phyloP scores from a whole-genome alignment of 2,329 filamentous ascomycete genomes.

The Sarocladium oryzae region DNA sequence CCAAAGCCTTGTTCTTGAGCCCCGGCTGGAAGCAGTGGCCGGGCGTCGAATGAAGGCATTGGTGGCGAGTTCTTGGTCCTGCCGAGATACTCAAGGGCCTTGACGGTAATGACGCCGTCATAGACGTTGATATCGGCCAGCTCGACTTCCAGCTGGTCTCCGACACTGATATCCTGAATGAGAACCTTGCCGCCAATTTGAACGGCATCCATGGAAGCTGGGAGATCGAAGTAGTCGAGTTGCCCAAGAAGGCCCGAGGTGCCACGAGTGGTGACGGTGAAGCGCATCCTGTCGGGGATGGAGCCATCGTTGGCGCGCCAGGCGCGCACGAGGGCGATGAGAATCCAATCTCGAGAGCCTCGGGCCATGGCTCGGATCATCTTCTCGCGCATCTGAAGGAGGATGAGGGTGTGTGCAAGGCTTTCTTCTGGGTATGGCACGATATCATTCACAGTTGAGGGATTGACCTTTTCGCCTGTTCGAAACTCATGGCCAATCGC shows the following conservation, averaged over 20 bases:
- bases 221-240: constrained; percentile 45
- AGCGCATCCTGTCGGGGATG: constrained; percentile 41
- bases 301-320: constrained; percentile 45
- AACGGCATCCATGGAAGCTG: constrained; percentile 33
- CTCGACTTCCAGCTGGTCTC: constrained; percentile 51
- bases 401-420: constrained; percentile 40
- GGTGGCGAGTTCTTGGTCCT: constrained; percentile 3
- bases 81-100: constrained; percentile 28
- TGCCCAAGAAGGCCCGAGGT: constrained; percentile 30
- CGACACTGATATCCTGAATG: constrained; percentile 37
- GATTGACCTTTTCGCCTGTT: constrained; percentile 19
- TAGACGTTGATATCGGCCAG: constrained; percentile 48
- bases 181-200: constrained; percentile 31
- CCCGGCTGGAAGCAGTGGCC: not conserved
- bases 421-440: constrained; percentile 38
- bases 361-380: constrained; percentile 38
- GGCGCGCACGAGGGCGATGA: constrained; percentile 53
- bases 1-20: not conserved
- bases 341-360: constrained; percentile 46
- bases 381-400: constrained; percentile 47
- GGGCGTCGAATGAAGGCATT: not conserved
- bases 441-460: constrained; percentile 20
- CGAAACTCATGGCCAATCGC: constrained; percentile 43
- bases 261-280: constrained; percentile 36
- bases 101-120: constrained; percentile 37